These are phyloP conservation scores for Eucalyptus pauciflora DNA, from an alignment of 345 rosid genomes.

Conservation along the genomic window DNA sequence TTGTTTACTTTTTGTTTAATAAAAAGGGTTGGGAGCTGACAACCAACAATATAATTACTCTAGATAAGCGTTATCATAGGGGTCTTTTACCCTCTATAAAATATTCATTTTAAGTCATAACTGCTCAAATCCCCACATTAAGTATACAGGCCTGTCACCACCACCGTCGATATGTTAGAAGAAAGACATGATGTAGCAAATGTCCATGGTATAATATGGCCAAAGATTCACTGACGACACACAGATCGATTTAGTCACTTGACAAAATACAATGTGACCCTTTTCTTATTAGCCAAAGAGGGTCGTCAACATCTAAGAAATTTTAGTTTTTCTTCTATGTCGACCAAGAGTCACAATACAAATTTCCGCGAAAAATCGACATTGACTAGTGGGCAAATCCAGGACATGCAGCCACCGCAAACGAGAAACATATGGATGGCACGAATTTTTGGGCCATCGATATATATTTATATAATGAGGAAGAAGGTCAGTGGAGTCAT, in stretches of 20 bases:
- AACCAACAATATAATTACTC: rapidly evolving
- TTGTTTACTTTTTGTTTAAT: neutral
- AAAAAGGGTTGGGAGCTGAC: neutral
- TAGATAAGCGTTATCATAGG: rapidly evolving
- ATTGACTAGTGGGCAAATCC: neutral
- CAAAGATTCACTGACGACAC: neutral
- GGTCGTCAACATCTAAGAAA: neutral
- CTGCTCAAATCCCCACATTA: neutral
- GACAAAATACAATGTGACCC: neutral
- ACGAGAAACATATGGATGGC: too few species aligned
- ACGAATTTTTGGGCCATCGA: neutral
- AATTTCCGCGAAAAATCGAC: neutral
- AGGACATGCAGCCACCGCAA: neutral
- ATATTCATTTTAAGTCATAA: neutral
- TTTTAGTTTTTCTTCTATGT: neutral
- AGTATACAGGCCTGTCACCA: rapidly evolving
- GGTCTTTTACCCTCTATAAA: rapidly evolving
- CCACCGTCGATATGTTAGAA: neutral
- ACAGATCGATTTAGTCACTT: neutral
- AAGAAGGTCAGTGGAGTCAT: neutral
- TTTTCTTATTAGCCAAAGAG: neutral
- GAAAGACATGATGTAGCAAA: neutral
- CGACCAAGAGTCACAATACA: neutral
- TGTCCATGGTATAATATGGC: neutral
- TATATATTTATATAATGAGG: neutral